Evolutionary conservation across 345 rosid species (phyloP).

Genomic region (Linum tenue): DNA sequence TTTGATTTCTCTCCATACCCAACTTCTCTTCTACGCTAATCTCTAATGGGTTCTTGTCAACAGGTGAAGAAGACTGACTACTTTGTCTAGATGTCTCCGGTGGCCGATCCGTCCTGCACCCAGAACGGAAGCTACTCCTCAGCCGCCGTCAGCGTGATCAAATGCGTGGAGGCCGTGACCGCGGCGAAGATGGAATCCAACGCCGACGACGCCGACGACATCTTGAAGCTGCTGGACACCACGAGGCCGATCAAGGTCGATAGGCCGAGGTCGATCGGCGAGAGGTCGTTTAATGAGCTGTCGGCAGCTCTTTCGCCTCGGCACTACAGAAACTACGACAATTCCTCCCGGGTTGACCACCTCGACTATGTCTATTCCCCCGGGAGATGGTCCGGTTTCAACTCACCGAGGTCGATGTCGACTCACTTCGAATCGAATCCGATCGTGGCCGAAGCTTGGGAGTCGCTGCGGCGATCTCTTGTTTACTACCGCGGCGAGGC

Average conservation of each 20-base stretch:
- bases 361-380: constrained; percentile 20
- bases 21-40: background rate
- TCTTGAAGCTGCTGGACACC: constrained; percentile 20
- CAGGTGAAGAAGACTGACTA: background rate
- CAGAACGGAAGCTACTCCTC: background rate
- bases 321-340: background rate
- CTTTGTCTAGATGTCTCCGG: background rate
- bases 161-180: too few relatives aligned
- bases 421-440: constrained; percentile 25
- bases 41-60: constrained; percentile 4
- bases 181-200: constrained; percentile 12
- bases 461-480: constrained; percentile 29
- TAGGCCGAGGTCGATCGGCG: constrained; percentile 25
- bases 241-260: constrained; percentile 27
- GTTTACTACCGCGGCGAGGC: constrained; percentile 34
- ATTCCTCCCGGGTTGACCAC: constrained; percentile 6
- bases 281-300: constrained; percentile 25
- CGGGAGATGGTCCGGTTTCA: constrained; percentile 30
- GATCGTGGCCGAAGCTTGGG: constrained; percentile 49
- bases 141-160: background rate
- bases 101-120: background rate
- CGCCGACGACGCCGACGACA: constrained; percentile 25
- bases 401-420: constrained; percentile 25
- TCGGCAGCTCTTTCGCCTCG: constrained; percentile 13
- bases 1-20: background rate